These are phyloP conservation scores for Crithidia thermophila DNA, from an alignment of 208 protist species.

Conservation along the genomic window DNA sequence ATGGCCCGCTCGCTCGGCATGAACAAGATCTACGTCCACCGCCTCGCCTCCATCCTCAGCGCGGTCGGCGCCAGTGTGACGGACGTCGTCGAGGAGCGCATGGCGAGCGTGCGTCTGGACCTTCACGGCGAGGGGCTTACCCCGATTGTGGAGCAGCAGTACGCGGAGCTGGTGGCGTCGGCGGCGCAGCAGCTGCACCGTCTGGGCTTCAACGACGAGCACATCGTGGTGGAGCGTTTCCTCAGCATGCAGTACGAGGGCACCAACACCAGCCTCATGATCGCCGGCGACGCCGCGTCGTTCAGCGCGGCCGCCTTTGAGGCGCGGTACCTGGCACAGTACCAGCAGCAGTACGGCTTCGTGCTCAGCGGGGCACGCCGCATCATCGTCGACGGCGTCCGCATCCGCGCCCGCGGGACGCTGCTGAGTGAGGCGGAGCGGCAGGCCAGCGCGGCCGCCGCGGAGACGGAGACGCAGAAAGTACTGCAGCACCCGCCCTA, in stretches of 20 bases:
- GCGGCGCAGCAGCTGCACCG: slow-evolving; percentile 33
- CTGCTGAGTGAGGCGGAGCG: slow-evolving; percentile 30
- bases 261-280: slow-evolving; percentile 94
- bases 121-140: slow-evolving; percentile 28
- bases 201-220: slow-evolving; percentile 46
- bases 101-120: slow-evolving; percentile 61
- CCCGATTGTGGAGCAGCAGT: slow-evolving; percentile 40
- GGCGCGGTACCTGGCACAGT: slow-evolving; percentile 72
- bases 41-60: slow-evolving; percentile 86
- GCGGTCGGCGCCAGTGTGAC: slow-evolving; percentile 94
- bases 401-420: slow-evolving; percentile 74
- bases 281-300: slow-evolving; percentile 31
- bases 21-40: slow-evolving; percentile 73
- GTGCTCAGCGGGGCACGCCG: slow-evolving; percentile 58
- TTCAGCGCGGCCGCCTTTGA: slow-evolving; percentile 38
- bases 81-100: slow-evolving; percentile 90
- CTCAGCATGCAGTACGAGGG: slow-evolving; percentile 93
- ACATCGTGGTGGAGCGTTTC: slow-evolving; percentile 65
- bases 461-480: slow-evolving; percentile 10
- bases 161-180: slow-evolving; percentile 24
- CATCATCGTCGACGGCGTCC: slow-evolving; percentile 94
- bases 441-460: slow-evolving; percentile 15
- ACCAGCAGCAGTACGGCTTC: slow-evolving; percentile 94
- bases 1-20: slow-evolving; percentile 91
- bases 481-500: slow-evolving; percentile 35